Evolutionary conservation across 108 stramenopile species (phyloP).

Genomic region (Stephanodiscus triporus): DNA sequence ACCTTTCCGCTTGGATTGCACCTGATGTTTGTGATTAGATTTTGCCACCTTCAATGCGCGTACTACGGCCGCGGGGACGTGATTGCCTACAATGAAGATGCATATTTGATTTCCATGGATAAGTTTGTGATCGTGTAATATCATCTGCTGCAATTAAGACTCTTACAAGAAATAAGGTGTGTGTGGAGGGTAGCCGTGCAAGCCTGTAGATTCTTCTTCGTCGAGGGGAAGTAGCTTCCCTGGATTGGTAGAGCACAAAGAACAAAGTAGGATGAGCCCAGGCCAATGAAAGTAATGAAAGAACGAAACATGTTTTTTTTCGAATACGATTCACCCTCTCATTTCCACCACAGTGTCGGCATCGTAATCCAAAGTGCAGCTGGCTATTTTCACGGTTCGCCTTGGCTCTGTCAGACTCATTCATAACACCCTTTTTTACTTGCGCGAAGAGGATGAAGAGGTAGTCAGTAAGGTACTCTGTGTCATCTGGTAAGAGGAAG

Average conservation of each 20-base stretch:
- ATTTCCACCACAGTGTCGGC: slow-evolving; percentile 33
- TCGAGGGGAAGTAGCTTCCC: slow-evolving; percentile 32
- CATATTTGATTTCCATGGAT: neutral
- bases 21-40: slow-evolving; percentile 24
- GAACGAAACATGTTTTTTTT: neutral
- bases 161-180: slow-evolving; percentile 34
- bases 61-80: slow-evolving; percentile 14
- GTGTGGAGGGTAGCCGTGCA: slow-evolving; percentile 24
- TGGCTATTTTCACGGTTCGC: neutral
- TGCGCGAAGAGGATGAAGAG: slow-evolving; percentile 8
- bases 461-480: slow-evolving; percentile 10
- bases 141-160: neutral
- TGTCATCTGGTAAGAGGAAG: slow-evolving; percentile 11
- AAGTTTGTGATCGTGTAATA: neutral
- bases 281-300: neutral
- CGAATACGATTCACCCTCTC: slow-evolving; percentile 5
- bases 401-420: slow-evolving; percentile 1
- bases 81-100: neutral
- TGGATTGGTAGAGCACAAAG: neutral
- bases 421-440: slow-evolving; percentile 32
- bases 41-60: slow-evolving; percentile 36
- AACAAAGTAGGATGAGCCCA: neutral
- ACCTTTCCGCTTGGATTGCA: slow-evolving; percentile 16
- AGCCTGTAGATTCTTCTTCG: slow-evolving; percentile 26
- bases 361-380: slow-evolving; percentile 13